Conservation (phyloP, 2,329 filamentous ascomycete genomes). For the Aspergillaceae sp. region DNA sequence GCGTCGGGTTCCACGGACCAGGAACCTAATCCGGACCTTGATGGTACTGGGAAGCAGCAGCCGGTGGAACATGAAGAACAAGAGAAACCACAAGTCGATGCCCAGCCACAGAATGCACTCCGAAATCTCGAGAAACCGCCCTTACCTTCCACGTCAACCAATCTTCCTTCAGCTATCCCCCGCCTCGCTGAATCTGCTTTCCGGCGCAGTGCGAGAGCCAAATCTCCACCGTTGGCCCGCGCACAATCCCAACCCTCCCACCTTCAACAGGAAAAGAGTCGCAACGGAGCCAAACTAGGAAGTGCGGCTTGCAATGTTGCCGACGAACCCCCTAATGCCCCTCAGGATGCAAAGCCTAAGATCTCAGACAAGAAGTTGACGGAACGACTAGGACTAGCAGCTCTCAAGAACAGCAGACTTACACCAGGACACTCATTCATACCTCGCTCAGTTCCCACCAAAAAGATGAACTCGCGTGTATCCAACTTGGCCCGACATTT, state of each 20-base stretch:
- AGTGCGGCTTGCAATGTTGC: slow-evolving; percentile 16
- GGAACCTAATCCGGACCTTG: slow-evolving; percentile 3
- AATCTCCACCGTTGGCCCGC: slow-evolving; percentile 42
- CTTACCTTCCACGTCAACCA: slow-evolving; percentile 17
- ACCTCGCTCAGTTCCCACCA: slow-evolving; percentile 68
- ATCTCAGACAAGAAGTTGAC: slow-evolving; percentile 64
- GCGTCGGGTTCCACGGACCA: slow-evolving; percentile 4
- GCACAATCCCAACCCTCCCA: slow-evolving; percentile 45
- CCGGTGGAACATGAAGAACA: slow-evolving; percentile 9
- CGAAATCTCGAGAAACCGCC: slow-evolving; percentile 2
- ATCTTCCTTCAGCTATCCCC: slow-evolving; percentile 32
- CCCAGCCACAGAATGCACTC: slow-evolving; percentile 8
- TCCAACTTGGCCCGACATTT: slow-evolving; percentile 92
- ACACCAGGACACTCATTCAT: slow-evolving; percentile 61
- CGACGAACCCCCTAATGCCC: slow-evolving; percentile 15
- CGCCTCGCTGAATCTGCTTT: slow-evolving; percentile 29
- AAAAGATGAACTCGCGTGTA: slow-evolving; percentile 66
- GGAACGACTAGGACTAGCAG: slow-evolving; percentile 59
- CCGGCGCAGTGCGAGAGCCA: slow-evolving; percentile 28
- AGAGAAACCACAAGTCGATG: slow-evolving; percentile 3
- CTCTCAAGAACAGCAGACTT: slow-evolving; percentile 52
- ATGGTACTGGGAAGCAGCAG: slow-evolving; percentile 5
- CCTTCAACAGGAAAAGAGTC: slow-evolving; percentile 21
- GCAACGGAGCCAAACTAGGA: slow-evolving; percentile 12
- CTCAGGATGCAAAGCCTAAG: slow-evolving; percentile 27